These are phyloP conservation scores for Rachicladosporium sp. DNA, from an alignment of 2,329 filamentous ascomycete species.

Conservation along the genomic window DNA sequence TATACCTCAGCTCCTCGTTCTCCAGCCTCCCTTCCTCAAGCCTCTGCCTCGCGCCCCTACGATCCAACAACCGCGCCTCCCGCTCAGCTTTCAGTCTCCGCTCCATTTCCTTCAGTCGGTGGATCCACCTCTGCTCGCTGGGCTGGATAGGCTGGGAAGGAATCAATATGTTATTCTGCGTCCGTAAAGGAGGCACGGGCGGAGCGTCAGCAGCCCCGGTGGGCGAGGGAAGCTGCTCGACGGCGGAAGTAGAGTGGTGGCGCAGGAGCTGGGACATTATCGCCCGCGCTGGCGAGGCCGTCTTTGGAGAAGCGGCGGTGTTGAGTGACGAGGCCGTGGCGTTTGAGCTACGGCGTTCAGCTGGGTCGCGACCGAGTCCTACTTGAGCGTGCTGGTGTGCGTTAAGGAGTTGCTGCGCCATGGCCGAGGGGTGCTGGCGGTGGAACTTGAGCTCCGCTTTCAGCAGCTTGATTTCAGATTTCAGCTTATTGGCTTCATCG, in stretches of 20 bases:
- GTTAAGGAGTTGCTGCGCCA: slow-evolving; percentile 22
- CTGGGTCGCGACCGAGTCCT: slow-evolving; percentile 8
- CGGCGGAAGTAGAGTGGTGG: slow-evolving; percentile 40
- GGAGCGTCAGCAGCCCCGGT: slow-evolving; percentile 5
- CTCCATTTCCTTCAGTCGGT: slow-evolving; percentile 78
- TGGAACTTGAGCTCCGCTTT: slow-evolving; percentile 57
- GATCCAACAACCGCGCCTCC: slow-evolving; percentile 73
- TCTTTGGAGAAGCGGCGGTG: slow-evolving; percentile 6
- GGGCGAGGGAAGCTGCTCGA: slow-evolving; percentile 28
- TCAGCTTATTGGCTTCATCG: slow-evolving; percentile 47
- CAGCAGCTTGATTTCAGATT: slow-evolving; percentile 47
- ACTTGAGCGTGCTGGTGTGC: slow-evolving; percentile 15
- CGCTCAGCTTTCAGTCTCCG: slow-evolving; percentile 78
- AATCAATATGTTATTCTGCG: not conserved
- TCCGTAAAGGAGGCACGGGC: slow-evolving; percentile 1
- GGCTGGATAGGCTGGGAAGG: slow-evolving; percentile 8
- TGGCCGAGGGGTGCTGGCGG: slow-evolving; percentile 25
- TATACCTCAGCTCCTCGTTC: slow-evolving; percentile 56
- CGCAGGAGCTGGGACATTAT: slow-evolving; percentile 41
- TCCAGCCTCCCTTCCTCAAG: slow-evolving; percentile 64
- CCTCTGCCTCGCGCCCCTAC: slow-evolving; percentile 68
- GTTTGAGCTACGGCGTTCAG: slow-evolving; percentile 1
- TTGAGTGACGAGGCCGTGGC: not conserved
- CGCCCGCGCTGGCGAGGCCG: slow-evolving; percentile 24
- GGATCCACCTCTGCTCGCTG: slow-evolving; percentile 67